Percentiles rank a stretch among this genome's conserved stretches.
Conservation (phyloP, 192 early-diverging fungal genomes). For the Coemansia sp. region DNA sequence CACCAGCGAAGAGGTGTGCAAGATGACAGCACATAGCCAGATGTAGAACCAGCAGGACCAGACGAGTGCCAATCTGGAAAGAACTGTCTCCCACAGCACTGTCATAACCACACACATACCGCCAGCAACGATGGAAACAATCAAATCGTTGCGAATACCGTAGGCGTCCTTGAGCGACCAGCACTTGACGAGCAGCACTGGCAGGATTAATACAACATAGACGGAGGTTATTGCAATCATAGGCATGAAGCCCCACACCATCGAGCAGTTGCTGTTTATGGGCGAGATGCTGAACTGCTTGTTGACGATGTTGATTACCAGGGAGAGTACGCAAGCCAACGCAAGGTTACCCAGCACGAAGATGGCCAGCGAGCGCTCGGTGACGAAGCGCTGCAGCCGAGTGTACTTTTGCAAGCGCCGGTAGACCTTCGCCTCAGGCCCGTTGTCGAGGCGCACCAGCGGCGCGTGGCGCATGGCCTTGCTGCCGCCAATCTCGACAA, state of each 20-base stretch:
- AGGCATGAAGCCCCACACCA: slow-evolving; percentile 45
- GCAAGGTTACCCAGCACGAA: slow-evolving; percentile 17
- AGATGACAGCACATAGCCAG: slow-evolving; percentile 25
- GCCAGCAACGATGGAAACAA: slow-evolving; percentile 26
- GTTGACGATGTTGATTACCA: slow-evolving; percentile 45
- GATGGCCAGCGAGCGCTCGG: slow-evolving; percentile 17
- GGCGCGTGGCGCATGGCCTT: slow-evolving; percentile 10
- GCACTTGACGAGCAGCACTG: slow-evolving; percentile 29
- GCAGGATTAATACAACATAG: slow-evolving; percentile 28
- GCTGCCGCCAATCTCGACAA: slow-evolving; percentile 5
- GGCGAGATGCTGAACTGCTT: slow-evolving; percentile 39
- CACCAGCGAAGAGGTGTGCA: slow-evolving; percentile 30
- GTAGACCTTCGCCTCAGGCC: slow-evolving; percentile 22
- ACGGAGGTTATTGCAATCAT: slow-evolving; percentile 1
- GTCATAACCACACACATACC: slow-evolving; percentile 20
- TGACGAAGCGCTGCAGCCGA: slow-evolving; percentile 30
- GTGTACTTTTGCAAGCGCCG: slow-evolving; percentile 39
- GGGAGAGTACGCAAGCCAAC: slow-evolving; percentile 23
- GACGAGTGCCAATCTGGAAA: slow-evolving; percentile 10
- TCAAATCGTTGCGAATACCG: slow-evolving; percentile 49
- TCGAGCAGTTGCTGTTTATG: slow-evolving; percentile 17
- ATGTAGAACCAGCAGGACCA: slow-evolving; percentile 51
- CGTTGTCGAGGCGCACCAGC: slow-evolving; percentile 8
- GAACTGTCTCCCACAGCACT: slow-evolving; percentile 31
- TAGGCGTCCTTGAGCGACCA: slow-evolving; percentile 45